Conservation (phyloP, 495 filamentous ascomycete species). For the Rhizodiscina lignyota region DNA sequence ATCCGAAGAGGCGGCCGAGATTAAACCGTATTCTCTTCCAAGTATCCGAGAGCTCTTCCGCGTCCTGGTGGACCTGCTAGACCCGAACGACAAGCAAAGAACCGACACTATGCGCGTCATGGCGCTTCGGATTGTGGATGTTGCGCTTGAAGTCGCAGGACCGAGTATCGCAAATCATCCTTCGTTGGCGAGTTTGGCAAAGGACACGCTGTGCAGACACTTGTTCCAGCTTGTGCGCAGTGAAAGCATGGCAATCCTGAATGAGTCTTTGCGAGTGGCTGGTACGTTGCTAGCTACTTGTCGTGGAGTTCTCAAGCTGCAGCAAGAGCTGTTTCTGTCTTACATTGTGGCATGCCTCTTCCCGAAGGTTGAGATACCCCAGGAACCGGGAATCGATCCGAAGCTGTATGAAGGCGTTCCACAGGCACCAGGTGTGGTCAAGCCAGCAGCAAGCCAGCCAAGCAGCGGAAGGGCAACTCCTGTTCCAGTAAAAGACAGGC, state of each 20-base stretch:
- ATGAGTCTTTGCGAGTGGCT: constrained; percentile 80
- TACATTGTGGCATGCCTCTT: constrained; percentile 91
- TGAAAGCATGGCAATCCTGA: constrained; percentile 84
- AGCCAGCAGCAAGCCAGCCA: constrained; percentile 50
- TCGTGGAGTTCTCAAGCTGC: constrained; percentile 80
- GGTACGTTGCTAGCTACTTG: constrained; percentile 85
- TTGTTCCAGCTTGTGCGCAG: constrained; percentile 94
- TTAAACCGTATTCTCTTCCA: constrained; percentile 80
- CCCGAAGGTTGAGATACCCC: constrained; percentile 78
- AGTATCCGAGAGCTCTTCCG: constrained; percentile 89
- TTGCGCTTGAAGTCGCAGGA: constrained; percentile 89
- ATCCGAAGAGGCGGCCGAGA: constrained; percentile 22
- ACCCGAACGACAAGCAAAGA: constrained; percentile 81
- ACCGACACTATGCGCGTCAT: constrained; percentile 93
- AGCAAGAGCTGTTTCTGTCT: constrained; percentile 91
- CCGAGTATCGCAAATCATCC: constrained; percentile 92
- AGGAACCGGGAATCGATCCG: constrained; percentile 79
- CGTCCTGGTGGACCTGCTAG: constrained; percentile 84
- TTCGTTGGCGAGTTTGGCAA: constrained; percentile 69
- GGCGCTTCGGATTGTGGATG: constrained; percentile 93
- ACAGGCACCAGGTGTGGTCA: constrained; percentile 71
- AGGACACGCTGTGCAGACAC: constrained; percentile 86
- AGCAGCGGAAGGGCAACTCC: constrained; percentile 79
- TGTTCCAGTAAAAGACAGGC: constrained; percentile 82
- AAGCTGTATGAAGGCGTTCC: constrained; percentile 87